phyloP scores from a whole-genome alignment of 495 filamentous ascomycete species.

The Aspergillus carlsbadensis region DNA sequence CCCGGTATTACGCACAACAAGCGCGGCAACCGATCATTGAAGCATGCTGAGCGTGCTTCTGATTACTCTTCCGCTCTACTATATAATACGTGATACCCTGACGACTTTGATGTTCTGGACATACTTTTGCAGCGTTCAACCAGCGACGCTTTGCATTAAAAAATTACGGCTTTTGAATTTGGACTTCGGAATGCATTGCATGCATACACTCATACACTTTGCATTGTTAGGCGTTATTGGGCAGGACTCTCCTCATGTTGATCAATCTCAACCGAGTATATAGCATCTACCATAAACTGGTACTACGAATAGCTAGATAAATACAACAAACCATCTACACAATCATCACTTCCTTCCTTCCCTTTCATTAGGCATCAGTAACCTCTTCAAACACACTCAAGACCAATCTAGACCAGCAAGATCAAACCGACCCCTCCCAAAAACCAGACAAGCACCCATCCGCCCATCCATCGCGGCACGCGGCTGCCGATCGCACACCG shows the following conservation, averaged over 20 bases:
- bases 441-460: background rate
- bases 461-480: background rate
- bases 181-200: background rate
- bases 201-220: background rate
- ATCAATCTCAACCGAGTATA: background rate
- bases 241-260: background rate
- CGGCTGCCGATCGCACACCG: conserved; percentile 6
- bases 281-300: conserved; percentile 1
- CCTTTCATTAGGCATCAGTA: background rate
- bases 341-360: background rate
- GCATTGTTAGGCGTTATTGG: conserved; percentile 10
- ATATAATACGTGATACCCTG: conserved; percentile 13
- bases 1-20: conserved; percentile 59
- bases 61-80: background rate
- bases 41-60: conserved; percentile 37
- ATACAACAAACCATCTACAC: background rate
- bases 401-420: background rate
- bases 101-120: conserved; percentile 5
- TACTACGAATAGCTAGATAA: background rate
- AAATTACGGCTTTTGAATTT: background rate
- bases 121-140: background rate
- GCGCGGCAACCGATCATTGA: conserved; percentile 43
- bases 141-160: conserved; percentile 5
- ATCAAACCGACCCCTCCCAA: background rate
- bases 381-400: background rate